Conservation (phyloP, 2,329 filamentous ascomycete species). For the Fonsecaea pugnacius region DNA sequence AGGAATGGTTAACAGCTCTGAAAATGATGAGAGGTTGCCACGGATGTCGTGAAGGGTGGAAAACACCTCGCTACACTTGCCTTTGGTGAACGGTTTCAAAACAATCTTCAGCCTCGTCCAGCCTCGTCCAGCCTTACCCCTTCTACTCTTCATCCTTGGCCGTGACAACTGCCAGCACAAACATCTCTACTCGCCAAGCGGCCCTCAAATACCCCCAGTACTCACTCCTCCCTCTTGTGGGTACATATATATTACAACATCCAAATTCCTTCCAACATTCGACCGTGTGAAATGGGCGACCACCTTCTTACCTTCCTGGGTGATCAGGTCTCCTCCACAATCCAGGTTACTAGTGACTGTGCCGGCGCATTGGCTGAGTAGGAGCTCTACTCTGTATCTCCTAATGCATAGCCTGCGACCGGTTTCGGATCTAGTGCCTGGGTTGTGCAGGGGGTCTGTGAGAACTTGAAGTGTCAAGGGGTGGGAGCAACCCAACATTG, state of each 20-base stretch:
- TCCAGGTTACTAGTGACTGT: slow-evolving; percentile 1
- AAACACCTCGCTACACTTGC: not conserved
- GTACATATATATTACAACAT: not conserved
- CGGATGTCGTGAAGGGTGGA: not conserved
- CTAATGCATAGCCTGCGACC: not conserved
- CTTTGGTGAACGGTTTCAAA: not conserved
- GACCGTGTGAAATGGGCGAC: not conserved
- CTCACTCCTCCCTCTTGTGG: not conserved
- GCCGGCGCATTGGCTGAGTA: not conserved
- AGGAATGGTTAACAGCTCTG: not conserved
- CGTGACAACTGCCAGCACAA: not conserved
- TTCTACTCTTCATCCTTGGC: not conserved
- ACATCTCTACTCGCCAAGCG: not conserved
- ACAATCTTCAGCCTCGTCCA: not conserved
- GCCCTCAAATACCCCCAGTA: not conserved
- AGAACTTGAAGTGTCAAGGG: not conserved
- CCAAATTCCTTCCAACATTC: not conserved
- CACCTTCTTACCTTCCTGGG: not conserved
- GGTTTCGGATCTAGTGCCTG: not conserved
- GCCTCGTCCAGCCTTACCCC: not conserved
- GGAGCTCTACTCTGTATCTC: not conserved
- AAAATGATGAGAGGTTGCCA: not conserved
- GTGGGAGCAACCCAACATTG: not conserved
- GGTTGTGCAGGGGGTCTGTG: not conserved
- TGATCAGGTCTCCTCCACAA: not conserved